Evolutionary conservation across 2,329 filamentous ascomycete genomes (phyloP).

Genomic region (Hymenoscyphus linearis): DNA sequence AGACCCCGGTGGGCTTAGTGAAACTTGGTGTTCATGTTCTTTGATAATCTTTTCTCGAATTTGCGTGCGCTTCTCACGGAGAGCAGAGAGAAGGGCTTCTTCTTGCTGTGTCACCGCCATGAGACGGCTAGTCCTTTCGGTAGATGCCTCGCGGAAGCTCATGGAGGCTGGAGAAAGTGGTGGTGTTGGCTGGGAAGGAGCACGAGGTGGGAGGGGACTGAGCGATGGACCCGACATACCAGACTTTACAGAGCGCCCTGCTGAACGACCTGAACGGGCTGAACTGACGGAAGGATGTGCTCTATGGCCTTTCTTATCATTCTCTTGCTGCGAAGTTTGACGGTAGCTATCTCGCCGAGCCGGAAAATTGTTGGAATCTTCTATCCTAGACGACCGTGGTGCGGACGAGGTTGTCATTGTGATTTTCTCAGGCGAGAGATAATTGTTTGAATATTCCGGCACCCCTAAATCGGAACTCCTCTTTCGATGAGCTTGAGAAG

Average conservation of each 20-base stretch:
- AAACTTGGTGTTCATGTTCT: constrained; percentile 29
- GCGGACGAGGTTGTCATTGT: constrained; percentile 6
- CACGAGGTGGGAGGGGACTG: neutral
- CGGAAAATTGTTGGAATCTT: neutral
- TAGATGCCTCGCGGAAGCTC: constrained; percentile 15
- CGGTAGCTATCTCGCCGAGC: neutral
- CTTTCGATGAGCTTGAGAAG: constrained; percentile 9
- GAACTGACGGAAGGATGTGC: neutral
- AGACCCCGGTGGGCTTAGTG: constrained; percentile 21
- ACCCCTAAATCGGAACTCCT: constrained; percentile 4
- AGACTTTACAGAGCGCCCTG: constrained; percentile 12
- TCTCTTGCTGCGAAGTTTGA: neutral
- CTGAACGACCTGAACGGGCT: neutral
- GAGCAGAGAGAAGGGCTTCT: constrained; percentile 44
- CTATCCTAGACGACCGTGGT: neutral
- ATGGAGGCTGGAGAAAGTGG: constrained; percentile 28
- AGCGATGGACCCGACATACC: neutral
- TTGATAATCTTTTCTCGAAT: constrained; percentile 38
- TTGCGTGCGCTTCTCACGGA: constrained; percentile 42
- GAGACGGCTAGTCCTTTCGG: constrained; percentile 28
- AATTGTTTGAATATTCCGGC: constrained; percentile 4
- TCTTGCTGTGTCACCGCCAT: constrained; percentile 50
- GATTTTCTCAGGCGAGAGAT: constrained; percentile 19
- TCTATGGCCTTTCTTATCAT: constrained; percentile 6
- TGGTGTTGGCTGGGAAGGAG: constrained; percentile 25